Base-by-base conservation (phyloP, 2,329 filamentous ascomycete species). In the Beauveria caledonica region DNA sequence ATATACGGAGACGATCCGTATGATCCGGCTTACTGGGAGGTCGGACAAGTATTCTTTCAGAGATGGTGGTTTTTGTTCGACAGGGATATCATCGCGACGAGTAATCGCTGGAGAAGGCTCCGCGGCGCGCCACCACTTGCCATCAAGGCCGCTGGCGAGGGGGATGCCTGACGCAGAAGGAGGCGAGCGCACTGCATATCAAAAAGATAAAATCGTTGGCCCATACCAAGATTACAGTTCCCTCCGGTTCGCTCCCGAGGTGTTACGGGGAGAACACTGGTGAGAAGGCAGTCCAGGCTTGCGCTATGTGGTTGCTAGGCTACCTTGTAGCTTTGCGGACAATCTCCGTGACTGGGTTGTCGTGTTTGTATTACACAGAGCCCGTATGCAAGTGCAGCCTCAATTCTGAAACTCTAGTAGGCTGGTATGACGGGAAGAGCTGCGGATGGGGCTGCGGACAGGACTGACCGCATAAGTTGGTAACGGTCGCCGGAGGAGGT, bases 61-160 rank as follows among this genome's bases (percentile, higher is more conserved):
- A 75, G 77, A 45, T 86, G 83, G 83, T 86, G 81, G 81, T 85
- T 83, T 70, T 69, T 82, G 40, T 80, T 86, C 66, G 82, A 86
- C 65, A 68, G 74, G 9, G 72, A 73, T 11, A 76, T 85, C 17
- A 69, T 86, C n/a, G 76, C 78, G 49, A 75, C 75, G 57, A 82
- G 80, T 66, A 85, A 86, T 68, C 70, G 74, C 55, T 76, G 77
- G 74, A 74, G 82, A 63, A 72, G 65, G 57, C 66, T 76, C 58
- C 74, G 81, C 58, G 82, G 81, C 0, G 75, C 77, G 6, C 64
- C 70, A 6, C 66, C 67, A 25, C 64, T 75, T 58, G 49, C 55
- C 15, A 49, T 62, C 17, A 55, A 44, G 50, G 49, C 48, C 6
- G 44, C 40, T 27, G 42, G 25, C 7, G 55, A 59, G 40, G 23